Conservation (phyloP, 352 stramenopile genomes). For the Phytophthora syringae region DNA sequence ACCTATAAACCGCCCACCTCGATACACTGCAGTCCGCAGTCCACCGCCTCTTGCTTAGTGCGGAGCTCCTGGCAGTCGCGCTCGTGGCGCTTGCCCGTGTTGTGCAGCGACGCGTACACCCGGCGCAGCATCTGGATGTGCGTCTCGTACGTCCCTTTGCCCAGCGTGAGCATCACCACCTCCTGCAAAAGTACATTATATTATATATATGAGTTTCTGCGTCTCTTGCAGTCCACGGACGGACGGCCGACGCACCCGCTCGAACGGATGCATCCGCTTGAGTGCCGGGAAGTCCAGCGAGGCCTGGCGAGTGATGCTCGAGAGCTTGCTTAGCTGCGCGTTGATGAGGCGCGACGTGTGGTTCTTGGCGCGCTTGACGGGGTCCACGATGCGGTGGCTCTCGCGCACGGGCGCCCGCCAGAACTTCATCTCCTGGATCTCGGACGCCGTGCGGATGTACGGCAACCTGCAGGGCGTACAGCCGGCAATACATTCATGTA, state of each 20-base stretch:
- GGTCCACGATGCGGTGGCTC: slow-evolving; percentile 81
- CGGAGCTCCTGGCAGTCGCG: slow-evolving; percentile 66
- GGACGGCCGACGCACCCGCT: slow-evolving; percentile 51
- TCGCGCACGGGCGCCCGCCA: slow-evolving; percentile 75
- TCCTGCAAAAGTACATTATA: slow-evolving; percentile 57
- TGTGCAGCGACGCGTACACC: slow-evolving; percentile 82
- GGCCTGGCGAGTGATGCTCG: slow-evolving; percentile 67
- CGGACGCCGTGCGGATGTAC: slow-evolving; percentile 79
- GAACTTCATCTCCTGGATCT: slow-evolving; percentile 91
- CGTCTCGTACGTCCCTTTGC: slow-evolving; percentile 73
- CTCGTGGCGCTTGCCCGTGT: slow-evolving; percentile 77
- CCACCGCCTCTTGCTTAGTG: slow-evolving; percentile 82
- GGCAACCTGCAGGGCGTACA: slow-evolving; percentile 61
- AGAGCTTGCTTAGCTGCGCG: slow-evolving; percentile 77
- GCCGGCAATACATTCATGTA: neutral
- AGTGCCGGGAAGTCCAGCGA: slow-evolving; percentile 83
- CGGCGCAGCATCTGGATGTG: slow-evolving; percentile 76
- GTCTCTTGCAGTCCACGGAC: neutral
- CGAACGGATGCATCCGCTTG: slow-evolving; percentile 81
- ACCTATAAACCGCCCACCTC: slow-evolving; percentile 44
- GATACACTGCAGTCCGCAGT: slow-evolving; percentile 78
- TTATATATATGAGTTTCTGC: neutral
- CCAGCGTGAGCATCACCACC: slow-evolving; percentile 82
- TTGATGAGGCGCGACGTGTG: slow-evolving; percentile 85
- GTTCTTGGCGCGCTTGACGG: slow-evolving; percentile 85